These are phyloP conservation scores for Cryphonectria carpinicola DNA, from an alignment of 2,329 filamentous ascomycete genomes.

Conservation along the genomic window DNA sequence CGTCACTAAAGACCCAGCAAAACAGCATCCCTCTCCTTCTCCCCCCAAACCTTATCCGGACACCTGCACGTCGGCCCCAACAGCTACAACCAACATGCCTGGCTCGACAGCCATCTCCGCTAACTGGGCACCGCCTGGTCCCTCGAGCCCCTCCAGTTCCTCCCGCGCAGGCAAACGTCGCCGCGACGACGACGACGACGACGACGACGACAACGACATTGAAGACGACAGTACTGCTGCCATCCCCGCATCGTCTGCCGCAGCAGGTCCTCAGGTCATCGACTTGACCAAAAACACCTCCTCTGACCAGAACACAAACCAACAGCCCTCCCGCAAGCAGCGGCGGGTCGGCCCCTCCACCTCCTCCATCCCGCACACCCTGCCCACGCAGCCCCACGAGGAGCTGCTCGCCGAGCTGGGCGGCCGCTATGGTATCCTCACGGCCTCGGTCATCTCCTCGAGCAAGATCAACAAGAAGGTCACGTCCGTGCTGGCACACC, in stretches of 20 bases:
- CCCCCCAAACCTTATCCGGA: neutral
- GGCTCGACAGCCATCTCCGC: slow-evolving; percentile 10
- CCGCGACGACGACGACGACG: slow-evolving; percentile 13
- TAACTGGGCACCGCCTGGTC: neutral
- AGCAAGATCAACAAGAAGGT: slow-evolving; percentile 63
- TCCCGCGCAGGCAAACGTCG: slow-evolving; percentile 19
- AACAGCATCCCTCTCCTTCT: neutral
- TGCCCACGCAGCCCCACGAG: slow-evolving; percentile 44
- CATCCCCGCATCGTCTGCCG: slow-evolving; percentile 7
- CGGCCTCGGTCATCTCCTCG: slow-evolving; percentile 61
- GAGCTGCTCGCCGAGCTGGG: slow-evolving; percentile 49
- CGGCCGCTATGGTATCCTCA: slow-evolving; percentile 53
- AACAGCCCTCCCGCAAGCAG: slow-evolving; percentile 29
- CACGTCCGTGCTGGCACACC: slow-evolving; percentile 48
- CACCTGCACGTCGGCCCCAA: neutral
- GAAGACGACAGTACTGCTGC: neutral
- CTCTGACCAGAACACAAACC: slow-evolving; percentile 14
- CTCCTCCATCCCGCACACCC: slow-evolving; percentile 30
- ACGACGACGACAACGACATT: slow-evolving; percentile 12
- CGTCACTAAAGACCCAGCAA: neutral
- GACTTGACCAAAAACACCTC: neutral
- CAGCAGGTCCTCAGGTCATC: slow-evolving; percentile 8
- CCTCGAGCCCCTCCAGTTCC: slow-evolving; percentile 6
- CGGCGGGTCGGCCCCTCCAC: slow-evolving; percentile 31
- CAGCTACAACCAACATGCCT: neutral